phyloP scores from a whole-genome alignment of 2,329 filamentous ascomycete species.

The Eutypella sp. region DNA sequence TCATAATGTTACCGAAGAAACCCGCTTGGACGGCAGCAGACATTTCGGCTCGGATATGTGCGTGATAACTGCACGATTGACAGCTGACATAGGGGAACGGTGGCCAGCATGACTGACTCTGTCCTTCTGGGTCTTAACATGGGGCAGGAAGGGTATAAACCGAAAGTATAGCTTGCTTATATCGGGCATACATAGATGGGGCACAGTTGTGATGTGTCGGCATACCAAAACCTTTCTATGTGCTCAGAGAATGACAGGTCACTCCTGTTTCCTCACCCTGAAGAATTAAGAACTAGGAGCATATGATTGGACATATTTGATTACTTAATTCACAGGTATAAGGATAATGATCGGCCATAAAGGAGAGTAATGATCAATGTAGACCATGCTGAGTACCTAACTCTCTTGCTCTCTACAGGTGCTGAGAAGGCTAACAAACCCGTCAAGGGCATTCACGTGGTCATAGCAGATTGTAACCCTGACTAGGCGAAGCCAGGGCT shows the following conservation, averaged over 20 bases:
- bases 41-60: conserved; percentile 1
- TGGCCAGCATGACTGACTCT: too few species aligned
- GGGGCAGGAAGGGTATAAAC: too few species aligned
- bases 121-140: too few species aligned
- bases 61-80: background rate
- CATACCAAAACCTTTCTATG: background rate
- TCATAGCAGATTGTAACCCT: background rate
- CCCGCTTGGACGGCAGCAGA: background rate
- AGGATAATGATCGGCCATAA: background rate
- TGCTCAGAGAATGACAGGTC: background rate
- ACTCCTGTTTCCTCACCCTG: background rate
- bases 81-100: background rate
- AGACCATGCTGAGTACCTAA: background rate
- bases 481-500: background rate
- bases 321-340: background rate
- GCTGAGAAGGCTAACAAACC: background rate
- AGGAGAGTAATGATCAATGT: background rate
- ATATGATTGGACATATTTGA: background rate
- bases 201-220: background rate
- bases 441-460: background rate
- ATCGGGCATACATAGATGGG: background rate
- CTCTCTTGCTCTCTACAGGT: background rate
- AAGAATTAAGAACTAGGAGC: background rate
- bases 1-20: background rate
- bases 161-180: too few species aligned